These are phyloP conservation scores for Fusarium annulatum DNA, from an alignment of 2,329 filamentous ascomycete genomes.

Conservation along the genomic window DNA sequence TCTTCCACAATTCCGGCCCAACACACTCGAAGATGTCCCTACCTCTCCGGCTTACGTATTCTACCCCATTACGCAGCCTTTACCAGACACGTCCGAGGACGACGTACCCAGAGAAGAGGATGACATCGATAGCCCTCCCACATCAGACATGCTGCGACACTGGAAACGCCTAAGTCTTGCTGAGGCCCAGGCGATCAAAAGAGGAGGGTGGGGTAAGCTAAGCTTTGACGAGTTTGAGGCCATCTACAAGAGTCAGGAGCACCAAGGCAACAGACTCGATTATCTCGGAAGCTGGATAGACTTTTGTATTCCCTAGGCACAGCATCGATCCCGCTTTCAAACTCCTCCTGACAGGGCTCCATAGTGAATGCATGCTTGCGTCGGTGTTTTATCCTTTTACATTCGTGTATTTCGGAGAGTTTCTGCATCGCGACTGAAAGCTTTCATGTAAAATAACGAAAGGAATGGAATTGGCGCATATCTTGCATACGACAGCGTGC, in stretches of 20 bases:
- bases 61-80: constrained; percentile 39
- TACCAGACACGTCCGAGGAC: background rate
- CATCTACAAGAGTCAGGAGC: constrained; percentile 76
- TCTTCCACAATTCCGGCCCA: constrained; percentile 76
- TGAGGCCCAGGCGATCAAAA: constrained; percentile 73
- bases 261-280: constrained; percentile 72
- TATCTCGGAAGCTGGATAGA: constrained; percentile 95
- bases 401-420: background rate
- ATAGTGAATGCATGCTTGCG: background rate
- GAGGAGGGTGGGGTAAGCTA: constrained; percentile 84
- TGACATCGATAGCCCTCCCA: constrained; percentile 38
- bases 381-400: background rate
- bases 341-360: background rate
- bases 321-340: background rate
- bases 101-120: constrained; percentile 13
- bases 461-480: background rate
- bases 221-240: constrained; percentile 82
- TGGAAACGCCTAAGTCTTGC: constrained; percentile 71
- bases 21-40: constrained; percentile 51
- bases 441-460: background rate
- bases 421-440: background rate
- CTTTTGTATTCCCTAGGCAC: constrained; percentile 70
- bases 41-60: constrained; percentile 19
- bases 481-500: background rate
- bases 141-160: constrained; percentile 52